Base-by-base conservation (phyloP, 2,329 filamentous ascomycete species). In the Fusarium nygamai region DNA sequence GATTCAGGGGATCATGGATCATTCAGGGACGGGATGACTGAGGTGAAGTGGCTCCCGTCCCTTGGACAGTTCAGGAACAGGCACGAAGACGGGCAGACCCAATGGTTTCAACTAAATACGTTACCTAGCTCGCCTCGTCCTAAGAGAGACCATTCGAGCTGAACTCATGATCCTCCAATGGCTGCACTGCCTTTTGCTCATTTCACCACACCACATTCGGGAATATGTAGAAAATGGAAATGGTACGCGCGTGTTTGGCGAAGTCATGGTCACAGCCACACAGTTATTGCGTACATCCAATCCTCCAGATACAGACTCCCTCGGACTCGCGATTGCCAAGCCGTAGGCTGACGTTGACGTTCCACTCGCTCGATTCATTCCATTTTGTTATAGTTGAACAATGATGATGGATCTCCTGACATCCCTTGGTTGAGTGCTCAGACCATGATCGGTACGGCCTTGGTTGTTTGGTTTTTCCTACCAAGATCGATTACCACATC, bases 271-370 rank as follows among this genome's bases (percentile, higher is more conserved):
- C 76, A 77, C 75, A 77, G 76, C 76, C 76, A 77, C 76, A 58
- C 39, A 57, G 48, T 50, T 58, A 65, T 71, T 67, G 61, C 73
- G 67, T 62, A 71, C 46, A 64, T 64, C 41, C 38, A 48, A 67
- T 63, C 38, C 38, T 66, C 46, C 41, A 63, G 61, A 69, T 62
- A 41, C 51, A 56, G 19, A 36, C 53, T 48, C 47, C 47, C 43
- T 66, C 60, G 47, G 51, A 56, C 38, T 67, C 64, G 46, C 56
- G 70, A 69, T 72, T 74, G 75, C 76, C 73, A 76, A 76, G 72
- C 66, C 65, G 43, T 69, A 54, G 68, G 77, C 74, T 79, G 73
- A 78, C 76, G 76, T 75, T 68, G 65, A 67, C 65, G 69, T 67
- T 73, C 46, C 72, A 75, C 51, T 67, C 47, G n/a, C 53, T 63